These are phyloP conservation scores for Hypoxylon sp. DNA, from an alignment of 2,329 filamentous ascomycete species.

Conservation along the genomic window DNA sequence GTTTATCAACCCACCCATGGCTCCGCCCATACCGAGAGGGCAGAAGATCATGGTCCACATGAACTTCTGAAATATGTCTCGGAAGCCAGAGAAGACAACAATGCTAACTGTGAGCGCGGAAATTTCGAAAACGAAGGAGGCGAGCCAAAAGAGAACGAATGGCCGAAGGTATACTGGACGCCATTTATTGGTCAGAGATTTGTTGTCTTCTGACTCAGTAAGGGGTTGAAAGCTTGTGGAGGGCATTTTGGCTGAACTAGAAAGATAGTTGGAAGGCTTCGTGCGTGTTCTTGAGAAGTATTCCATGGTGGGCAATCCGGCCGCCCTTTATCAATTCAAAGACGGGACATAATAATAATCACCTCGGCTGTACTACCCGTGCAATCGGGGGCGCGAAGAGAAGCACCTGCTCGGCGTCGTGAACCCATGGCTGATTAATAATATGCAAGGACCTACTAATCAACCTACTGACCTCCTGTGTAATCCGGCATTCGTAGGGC, in stretches of 20 bases:
- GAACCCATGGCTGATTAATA: neutral
- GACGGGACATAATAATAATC: neutral
- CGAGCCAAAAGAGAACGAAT: neutral
- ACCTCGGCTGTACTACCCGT: constrained; percentile 1
- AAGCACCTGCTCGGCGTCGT: neutral
- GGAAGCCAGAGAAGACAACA: neutral
- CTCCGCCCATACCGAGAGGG: neutral
- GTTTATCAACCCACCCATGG: constrained; percentile 1
- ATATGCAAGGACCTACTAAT: neutral
- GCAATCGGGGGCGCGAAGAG: neutral
- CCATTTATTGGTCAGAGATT: neutral
- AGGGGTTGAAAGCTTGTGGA: neutral
- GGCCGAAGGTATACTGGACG: neutral
- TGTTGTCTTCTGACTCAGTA: neutral
- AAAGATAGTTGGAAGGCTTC: neutral
- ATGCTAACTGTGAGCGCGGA: neutral
- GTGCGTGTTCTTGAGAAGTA: neutral
- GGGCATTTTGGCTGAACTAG: neutral
- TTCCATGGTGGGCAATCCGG: neutral
- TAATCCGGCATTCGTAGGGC: neutral
- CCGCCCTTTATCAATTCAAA: neutral
- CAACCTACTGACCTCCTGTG: neutral
- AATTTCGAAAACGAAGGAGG: neutral
- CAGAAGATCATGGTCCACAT: neutral
- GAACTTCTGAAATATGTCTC: neutral